Percentiles rank a stretch among this genome's conserved stretches.
phyloP scores from a whole-genome alignment of 2,329 filamentous ascomycete genomes.

The Calonectria pteridis region DNA sequence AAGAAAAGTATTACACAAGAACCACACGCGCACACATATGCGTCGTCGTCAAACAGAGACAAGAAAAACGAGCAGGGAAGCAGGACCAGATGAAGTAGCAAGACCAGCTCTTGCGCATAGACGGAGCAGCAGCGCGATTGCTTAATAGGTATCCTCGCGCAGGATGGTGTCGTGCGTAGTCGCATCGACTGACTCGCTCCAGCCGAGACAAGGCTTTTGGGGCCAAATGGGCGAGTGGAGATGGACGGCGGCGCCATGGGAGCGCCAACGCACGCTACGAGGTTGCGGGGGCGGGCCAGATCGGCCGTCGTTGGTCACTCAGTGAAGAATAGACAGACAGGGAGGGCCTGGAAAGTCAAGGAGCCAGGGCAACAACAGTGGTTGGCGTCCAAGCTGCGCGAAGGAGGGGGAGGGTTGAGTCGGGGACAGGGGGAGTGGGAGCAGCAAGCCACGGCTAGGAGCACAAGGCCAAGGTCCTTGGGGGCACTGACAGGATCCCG shows the following conservation, averaged over 20 bases:
- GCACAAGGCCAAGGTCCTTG: neutral
- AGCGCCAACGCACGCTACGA: slow-evolving; percentile 30
- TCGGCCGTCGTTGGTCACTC: slow-evolving; percentile 22
- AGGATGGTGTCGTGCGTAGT: slow-evolving; percentile 3
- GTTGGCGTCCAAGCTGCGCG: neutral
- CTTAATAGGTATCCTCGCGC: slow-evolving; percentile 37
- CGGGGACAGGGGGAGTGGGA: neutral
- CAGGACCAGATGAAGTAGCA: neutral
- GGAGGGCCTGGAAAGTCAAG: slow-evolving; percentile 9
- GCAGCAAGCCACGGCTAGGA: neutral
- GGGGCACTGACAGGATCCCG: neutral
- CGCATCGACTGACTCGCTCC: slow-evolving; percentile 40
- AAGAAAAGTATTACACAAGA: neutral
- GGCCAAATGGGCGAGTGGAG: slow-evolving; percentile 34
- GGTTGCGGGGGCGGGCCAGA: slow-evolving; percentile 47
- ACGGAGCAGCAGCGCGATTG: slow-evolving; percentile 38
- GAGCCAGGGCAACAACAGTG: neutral
- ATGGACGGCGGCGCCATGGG: slow-evolving; percentile 30
- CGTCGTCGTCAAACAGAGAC: neutral
- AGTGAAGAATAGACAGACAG: slow-evolving; percentile 2
- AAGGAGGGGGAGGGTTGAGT: neutral
- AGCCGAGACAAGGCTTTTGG: slow-evolving; percentile 12
- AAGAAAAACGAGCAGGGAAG: neutral
- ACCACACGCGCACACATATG: slow-evolving; percentile 1
- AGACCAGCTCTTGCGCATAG: slow-evolving; percentile 17